Evolutionary conservation across 2,329 filamentous ascomycete genomes (phyloP).

Genomic region (Diaporthe sp.): DNA sequence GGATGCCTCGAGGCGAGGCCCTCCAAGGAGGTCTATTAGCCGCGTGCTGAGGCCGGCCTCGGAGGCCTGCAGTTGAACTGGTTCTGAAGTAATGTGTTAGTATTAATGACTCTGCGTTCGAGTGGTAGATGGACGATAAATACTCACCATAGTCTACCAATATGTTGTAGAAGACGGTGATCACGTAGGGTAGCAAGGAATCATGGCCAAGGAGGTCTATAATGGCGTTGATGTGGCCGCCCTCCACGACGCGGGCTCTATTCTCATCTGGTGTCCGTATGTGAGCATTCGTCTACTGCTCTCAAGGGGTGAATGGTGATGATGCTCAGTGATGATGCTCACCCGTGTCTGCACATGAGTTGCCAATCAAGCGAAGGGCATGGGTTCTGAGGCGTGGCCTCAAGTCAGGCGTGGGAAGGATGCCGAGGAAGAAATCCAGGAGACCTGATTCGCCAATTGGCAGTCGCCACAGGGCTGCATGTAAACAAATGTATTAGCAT

Average conservation of each 20-base stretch:
- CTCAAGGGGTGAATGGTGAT: not conserved
- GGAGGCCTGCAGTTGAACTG: conserved; percentile 69
- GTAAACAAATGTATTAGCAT: conserved; percentile 28
- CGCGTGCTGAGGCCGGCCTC: conserved; percentile 63
- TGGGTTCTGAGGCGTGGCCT: conserved; percentile 64
- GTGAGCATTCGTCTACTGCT: not conserved
- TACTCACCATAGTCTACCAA: conserved; percentile 72
- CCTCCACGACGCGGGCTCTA: conserved; percentile 66
- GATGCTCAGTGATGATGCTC: conserved; percentile 46
- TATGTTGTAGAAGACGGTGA: conserved; percentile 74
- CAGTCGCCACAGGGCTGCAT: conserved; percentile 67
- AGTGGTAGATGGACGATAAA: not conserved
- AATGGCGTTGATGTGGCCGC: conserved; percentile 61
- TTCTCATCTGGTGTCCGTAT: conserved; percentile 64
- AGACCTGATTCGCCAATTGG: conserved; percentile 71
- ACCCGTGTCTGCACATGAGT: conserved; percentile 74
- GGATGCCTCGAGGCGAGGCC: conserved; percentile 57
- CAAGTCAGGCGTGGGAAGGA: conserved; percentile 57
- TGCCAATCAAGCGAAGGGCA: conserved; percentile 70
- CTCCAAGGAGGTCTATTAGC: conserved; percentile 64
- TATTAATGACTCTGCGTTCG: not conserved
- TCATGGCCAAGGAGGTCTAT: conserved; percentile 63
- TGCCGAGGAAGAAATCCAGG: conserved; percentile 66
- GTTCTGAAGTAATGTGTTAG: conserved; percentile 58
- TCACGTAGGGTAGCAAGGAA: conserved; percentile 63